Base-by-base conservation (phyloP, 805 yeast species). In the Sungouiozyma intestinalis region DNA sequence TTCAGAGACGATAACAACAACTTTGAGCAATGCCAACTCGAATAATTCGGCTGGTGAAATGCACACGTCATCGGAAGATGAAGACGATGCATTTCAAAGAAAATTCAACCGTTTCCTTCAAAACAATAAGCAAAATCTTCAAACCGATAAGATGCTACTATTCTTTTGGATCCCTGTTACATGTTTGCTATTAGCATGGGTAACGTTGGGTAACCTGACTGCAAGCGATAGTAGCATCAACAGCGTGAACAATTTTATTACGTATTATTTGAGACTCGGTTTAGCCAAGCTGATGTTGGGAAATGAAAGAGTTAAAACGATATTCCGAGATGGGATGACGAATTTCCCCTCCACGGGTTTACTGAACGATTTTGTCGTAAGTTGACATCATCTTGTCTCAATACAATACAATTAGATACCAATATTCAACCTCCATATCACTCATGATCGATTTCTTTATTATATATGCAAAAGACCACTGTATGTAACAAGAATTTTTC, bases 91-190 rank as follows among this genome's bases (percentile, higher is more conserved):
- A 4, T 35, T 57, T 15, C 72, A 66, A 39, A 61, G 58, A 20
- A 54, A 58, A 36, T 60, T 65, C 38, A 62, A 61, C 50, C 55
- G 57, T 46, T 65, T 66, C 48, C 66, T 66, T 54, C 66, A 63
- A 47, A 68, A 68, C 45, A 68, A 68, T 46, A 67, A 67, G 45
- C 67, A 66, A 50, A 69, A 68, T 40, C 65, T 74, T 44, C 65
- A 64, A 51, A 82, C 85, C 53, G 97, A 88, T 62, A 81, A 76
- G 55, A 81, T 86, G 85, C 68, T 88, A 48, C 65, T 85, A 46
- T 85, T 88, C 59, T 87, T 88, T 72, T 88, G 97, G 97, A 64
- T 87, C 44, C 97, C 97, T 13, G 72, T 84, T 33, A 64, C 85
- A 40, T 51, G 80, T 16, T 57, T 84, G 27, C 61, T 79, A 15